Conservation (phyloP, 257 asterid genomes). For the Penstemon eatonii region DNA sequence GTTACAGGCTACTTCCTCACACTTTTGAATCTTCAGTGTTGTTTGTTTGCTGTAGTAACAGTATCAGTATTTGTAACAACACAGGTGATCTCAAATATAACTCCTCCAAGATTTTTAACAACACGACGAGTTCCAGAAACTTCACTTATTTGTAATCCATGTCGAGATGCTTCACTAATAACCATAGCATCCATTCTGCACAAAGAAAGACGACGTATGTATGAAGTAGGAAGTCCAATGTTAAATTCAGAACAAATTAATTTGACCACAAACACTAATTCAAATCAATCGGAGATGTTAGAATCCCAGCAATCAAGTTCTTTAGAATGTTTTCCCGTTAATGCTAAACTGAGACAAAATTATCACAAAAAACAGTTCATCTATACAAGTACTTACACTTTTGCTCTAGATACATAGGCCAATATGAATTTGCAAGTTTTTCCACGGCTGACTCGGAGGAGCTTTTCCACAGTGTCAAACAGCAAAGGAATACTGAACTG, state of each 20-base stretch:
- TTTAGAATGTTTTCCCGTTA: neutral
- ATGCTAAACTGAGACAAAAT: neutral
- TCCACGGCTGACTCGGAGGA: slow-evolving; percentile 44
- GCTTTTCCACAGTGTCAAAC: slow-evolving; percentile 68
- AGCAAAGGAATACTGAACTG: slow-evolving; percentile 78
- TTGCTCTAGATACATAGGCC: slow-evolving; percentile 84
- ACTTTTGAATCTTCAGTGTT: no score
- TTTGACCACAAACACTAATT: neutral
- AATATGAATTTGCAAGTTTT: slow-evolving; percentile 67
- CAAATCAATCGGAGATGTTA: neutral
- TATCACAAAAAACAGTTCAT: neutral
- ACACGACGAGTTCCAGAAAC: slow-evolving; percentile 63
- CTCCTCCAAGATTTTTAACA: slow-evolving; percentile 70
- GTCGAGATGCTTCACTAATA: slow-evolving; percentile 61
- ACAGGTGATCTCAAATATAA: slow-evolving; percentile 59
- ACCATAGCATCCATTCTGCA: slow-evolving; percentile 83
- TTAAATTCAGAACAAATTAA: neutral
- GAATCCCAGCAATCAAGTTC: neutral
- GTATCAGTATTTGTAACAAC: neutral
- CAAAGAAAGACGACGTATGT: slow-evolving; percentile 2
- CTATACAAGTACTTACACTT: slow-evolving; percentile 55
- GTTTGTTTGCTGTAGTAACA: no score
- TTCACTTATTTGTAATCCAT: slow-evolving; percentile 66
- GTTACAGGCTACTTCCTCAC: no score
- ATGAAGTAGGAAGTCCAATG: neutral